phyloP scores from a whole-genome alignment of 164 flowering plant species.

The Pachysandra terminalis region DNA sequence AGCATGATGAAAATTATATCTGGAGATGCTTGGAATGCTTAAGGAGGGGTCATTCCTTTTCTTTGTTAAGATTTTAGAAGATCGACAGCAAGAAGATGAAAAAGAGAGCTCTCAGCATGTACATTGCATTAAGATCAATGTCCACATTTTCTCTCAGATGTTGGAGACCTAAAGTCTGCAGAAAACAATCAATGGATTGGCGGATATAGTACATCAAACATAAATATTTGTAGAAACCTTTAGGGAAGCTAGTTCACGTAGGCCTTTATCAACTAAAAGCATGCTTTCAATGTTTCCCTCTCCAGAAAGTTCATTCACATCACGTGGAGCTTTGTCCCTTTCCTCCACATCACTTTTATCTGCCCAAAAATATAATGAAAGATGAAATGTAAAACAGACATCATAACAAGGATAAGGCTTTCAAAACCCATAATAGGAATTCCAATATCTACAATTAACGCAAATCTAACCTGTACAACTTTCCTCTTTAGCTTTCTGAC shows the following conservation, averaged over 20 bases:
- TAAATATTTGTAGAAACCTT: constrained; percentile 51
- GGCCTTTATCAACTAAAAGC: constrained; percentile 87
- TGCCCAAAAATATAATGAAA: constrained; percentile 19
- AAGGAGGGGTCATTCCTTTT: too few species aligned
- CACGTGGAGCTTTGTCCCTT: constrained; percentile 32
- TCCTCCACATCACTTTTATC: constrained; percentile 39
- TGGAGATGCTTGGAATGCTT: too few species aligned
- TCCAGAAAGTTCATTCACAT: constrained; percentile 46
- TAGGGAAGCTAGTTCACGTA: constrained; percentile 70
- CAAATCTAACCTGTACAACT: constrained; percentile 32
- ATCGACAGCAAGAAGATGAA: too few species aligned
- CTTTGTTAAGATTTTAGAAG: too few species aligned
- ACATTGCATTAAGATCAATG: too few species aligned
- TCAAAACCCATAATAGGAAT: neutral
- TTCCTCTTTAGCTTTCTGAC: constrained; percentile 77
- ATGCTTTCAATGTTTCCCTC: constrained; percentile 78
- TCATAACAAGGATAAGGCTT: constrained; percentile 2
- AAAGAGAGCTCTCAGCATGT: too few species aligned
- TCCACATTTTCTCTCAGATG: too few species aligned
- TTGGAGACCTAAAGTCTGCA: too few species aligned
- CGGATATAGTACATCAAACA: neutral
- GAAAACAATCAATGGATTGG: neutral
- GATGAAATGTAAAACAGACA: neutral
- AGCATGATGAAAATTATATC: too few species aligned
- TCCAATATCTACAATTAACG: neutral